Conservation (phyloP, 768 basidiomycete species). For the Serendipita indica region DNA sequence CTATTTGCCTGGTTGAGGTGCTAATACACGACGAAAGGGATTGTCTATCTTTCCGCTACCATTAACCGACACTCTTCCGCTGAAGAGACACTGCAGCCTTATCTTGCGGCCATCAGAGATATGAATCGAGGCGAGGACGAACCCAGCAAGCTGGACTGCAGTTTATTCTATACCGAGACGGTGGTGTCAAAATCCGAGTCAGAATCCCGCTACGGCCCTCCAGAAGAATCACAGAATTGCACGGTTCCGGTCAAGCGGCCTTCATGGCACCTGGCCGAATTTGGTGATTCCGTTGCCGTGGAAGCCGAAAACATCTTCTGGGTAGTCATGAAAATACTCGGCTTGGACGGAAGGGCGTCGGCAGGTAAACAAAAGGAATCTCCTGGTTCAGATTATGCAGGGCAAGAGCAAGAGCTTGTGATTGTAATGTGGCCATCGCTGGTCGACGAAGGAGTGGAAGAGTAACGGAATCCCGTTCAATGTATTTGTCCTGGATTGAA, state of each 20-base stretch:
- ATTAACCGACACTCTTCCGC: conserved; percentile 19
- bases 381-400: neutral
- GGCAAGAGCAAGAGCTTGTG: neutral
- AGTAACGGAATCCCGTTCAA: too few species aligned
- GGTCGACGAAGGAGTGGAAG: neutral
- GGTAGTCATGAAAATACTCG: conserved; percentile 23
- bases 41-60: conserved; percentile 36
- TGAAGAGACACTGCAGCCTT: conserved; percentile 38
- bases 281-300: conserved; percentile 39
- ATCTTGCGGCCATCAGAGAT: conserved; percentile 35
- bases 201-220: neutral
- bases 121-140: conserved; percentile 13
- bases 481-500: neutral
- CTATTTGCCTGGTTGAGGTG: neutral
- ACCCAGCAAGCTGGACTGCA: conserved; percentile 15
- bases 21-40: conserved; percentile 28
- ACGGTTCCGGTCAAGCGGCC: conserved; percentile 20
- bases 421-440: neutral
- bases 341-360: neutral
- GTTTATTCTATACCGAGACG: conserved; percentile 42
- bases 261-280: conserved; percentile 30
- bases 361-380: neutral
- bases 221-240: conserved; percentile 5
- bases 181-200: conserved; percentile 12
- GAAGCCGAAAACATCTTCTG: conserved; percentile 47